Evolutionary conservation across 2,329 filamentous ascomycete genomes (phyloP).

Genomic region (Stagonosporopsis cucurbitacearum): DNA sequence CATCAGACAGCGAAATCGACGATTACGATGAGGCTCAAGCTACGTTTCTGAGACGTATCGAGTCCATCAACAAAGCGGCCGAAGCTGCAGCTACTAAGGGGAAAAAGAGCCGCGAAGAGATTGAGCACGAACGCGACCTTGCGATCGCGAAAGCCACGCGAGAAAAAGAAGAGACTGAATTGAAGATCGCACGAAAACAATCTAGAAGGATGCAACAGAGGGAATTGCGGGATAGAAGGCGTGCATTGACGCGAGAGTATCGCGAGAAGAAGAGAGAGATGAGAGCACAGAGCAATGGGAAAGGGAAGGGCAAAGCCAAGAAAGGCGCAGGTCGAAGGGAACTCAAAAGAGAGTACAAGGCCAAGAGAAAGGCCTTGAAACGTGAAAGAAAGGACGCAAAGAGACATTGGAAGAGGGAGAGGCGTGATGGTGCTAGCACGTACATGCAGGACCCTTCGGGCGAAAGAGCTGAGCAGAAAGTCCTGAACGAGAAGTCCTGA

Average conservation of each 20-base stretch:
- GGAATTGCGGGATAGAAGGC: conserved; percentile 16
- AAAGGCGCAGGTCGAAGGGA: conserved; percentile 32
- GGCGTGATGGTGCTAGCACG: conserved; percentile 14
- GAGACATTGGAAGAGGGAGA: conserved; percentile 28
- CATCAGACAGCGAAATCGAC: conserved; percentile 22
- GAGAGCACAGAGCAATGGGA: conserved; percentile 21
- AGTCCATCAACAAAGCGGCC: conserved; percentile 32
- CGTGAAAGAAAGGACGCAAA: conserved; percentile 21
- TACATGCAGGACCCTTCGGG: not conserved
- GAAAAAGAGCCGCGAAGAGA: conserved; percentile 30
- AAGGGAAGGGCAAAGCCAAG: conserved; percentile 31
- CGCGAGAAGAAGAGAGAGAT: conserved; percentile 28
- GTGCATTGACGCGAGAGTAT: conserved; percentile 28
- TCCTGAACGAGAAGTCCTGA: conserved; percentile 1
- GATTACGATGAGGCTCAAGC: conserved; percentile 13
- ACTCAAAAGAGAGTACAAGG: conserved; percentile 31
- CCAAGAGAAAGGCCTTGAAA: conserved; percentile 29
- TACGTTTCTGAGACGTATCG: conserved; percentile 26
- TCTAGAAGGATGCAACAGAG: conserved; percentile 24
- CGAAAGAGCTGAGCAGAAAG: conserved; percentile 9
- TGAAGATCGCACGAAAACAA: conserved; percentile 25
- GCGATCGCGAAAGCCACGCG: conserved; percentile 33
- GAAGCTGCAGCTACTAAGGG: conserved; percentile 28
- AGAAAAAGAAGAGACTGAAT: conserved; percentile 28
- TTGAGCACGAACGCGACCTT: conserved; percentile 32